Evolutionary conservation across 164 flowering plant species (phyloP).

Genomic region (Stephania japonica): DNA sequence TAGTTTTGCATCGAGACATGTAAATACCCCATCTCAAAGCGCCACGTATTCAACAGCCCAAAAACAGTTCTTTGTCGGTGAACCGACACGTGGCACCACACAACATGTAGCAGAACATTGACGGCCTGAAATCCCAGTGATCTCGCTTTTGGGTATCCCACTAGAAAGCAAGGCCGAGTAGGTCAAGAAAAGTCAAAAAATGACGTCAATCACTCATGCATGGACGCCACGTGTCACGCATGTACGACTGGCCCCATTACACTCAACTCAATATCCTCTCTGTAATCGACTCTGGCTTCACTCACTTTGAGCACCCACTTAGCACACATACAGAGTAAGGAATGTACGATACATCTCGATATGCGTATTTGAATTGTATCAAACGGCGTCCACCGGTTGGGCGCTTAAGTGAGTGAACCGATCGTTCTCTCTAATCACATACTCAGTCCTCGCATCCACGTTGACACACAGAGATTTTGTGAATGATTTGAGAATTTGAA

Average conservation of each 20-base stretch:
- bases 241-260: not conserved
- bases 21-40: too few relatives aligned
- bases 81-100: too few relatives aligned
- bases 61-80: too few relatives aligned
- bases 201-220: not conserved
- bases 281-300: not conserved
- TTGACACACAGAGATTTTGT: too few relatives aligned
- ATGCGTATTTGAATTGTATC: not conserved
- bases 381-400: too few relatives aligned
- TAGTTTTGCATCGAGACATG: too few relatives aligned
- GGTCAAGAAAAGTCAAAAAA: not conserved
- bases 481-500: not conserved
- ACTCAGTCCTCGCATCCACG: too few relatives aligned
- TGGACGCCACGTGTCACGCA: slow-evolving; percentile 5
- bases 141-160: not conserved
- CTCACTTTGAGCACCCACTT: not conserved
- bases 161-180: not conserved
- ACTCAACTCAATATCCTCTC: not conserved
- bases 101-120: too few relatives aligned
- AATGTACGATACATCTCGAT: not conserved
- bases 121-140: too few relatives aligned
- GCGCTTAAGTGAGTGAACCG: too few relatives aligned
- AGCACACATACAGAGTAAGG: not conserved
- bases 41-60: too few relatives aligned
- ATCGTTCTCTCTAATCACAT: too few relatives aligned